These are phyloP conservation scores for Crithidia acanthocephali DNA, from an alignment of 208 protist species.

Conservation along the genomic window DNA sequence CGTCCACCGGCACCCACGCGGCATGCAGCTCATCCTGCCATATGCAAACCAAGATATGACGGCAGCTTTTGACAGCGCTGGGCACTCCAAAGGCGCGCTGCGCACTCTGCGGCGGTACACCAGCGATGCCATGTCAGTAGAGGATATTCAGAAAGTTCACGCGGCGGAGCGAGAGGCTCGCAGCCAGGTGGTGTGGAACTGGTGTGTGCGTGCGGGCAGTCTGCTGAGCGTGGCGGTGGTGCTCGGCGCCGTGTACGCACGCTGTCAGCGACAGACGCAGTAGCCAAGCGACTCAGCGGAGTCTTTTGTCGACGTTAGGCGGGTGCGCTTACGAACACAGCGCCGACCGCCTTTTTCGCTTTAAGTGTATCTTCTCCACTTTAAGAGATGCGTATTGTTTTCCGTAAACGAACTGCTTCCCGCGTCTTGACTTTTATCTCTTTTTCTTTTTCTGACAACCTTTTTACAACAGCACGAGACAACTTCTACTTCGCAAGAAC, in stretches of 20 bases:
- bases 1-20: conserved; percentile 32
- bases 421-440: too few relatives aligned
- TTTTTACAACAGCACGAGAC: too few relatives aligned
- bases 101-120: conserved; percentile 14
- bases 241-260: conserved; percentile 14
- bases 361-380: too few relatives aligned
- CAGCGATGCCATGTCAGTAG: conserved; percentile 14
- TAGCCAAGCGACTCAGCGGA: neutral
- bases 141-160: conserved; percentile 15
- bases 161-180: conserved; percentile 4
- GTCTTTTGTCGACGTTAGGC: too few relatives aligned
- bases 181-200: conserved; percentile 18
- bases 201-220: conserved; percentile 20
- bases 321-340: too few relatives aligned
- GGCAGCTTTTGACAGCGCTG: conserved; percentile 7
- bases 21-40: conserved; percentile 25
- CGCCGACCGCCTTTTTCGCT: too few relatives aligned
- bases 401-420: too few relatives aligned
- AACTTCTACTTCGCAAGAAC: too few relatives aligned
- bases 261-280: conserved; percentile 7
- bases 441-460: too few relatives aligned
- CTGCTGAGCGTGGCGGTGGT: conserved; percentile 22
- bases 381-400: too few relatives aligned
- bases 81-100: conserved; percentile 3
- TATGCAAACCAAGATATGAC: conserved; percentile 41